A percentile compares a stretch with the other conserved stretches of the same genome.
Conservation (phyloP, 805 yeast genomes). For the Lachancea kluyveri region DNA sequence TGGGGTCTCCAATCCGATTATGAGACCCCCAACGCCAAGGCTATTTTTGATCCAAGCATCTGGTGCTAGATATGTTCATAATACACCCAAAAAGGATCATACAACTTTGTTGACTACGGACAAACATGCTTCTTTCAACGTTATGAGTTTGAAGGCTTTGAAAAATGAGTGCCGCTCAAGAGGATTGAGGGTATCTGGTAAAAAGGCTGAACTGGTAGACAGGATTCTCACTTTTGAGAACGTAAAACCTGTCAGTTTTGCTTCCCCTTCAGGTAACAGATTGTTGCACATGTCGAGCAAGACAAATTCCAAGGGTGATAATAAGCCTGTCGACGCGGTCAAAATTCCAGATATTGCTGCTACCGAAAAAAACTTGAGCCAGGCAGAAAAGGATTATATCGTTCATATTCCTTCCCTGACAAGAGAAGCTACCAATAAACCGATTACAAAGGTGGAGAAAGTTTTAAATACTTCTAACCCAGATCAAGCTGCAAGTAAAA, state of each 20-base stretch:
- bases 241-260: slow-evolving; percentile 1
- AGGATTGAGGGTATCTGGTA: slow-evolving; percentile 58
- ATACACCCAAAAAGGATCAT: slow-evolving; percentile 22
- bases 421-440: slow-evolving; percentile 40
- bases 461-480: slow-evolving; percentile 10
- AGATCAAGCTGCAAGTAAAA: not conserved
- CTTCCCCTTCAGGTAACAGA: not conserved
- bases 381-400: slow-evolving; percentile 41
- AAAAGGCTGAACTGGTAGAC: slow-evolving; percentile 48
- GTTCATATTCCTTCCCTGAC: slow-evolving; percentile 40
- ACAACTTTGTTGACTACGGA: slow-evolving; percentile 21
- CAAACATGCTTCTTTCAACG: slow-evolving; percentile 20
- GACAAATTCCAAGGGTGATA: slow-evolving; percentile 44
- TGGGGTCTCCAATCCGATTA: slow-evolving; percentile 1
- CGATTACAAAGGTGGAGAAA: slow-evolving; percentile 26
- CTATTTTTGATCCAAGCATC: slow-evolving; percentile 1
- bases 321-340: slow-evolving; percentile 52
- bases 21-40: not conserved
- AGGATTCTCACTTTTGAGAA: slow-evolving; percentile 26
- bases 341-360: slow-evolving; percentile 37
- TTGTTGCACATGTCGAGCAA: slow-evolving; percentile 21
- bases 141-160: slow-evolving; percentile 48
- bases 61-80: slow-evolving; percentile 23
- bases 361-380: slow-evolving; percentile 23
- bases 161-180: slow-evolving; percentile 53